Percentiles rank a stretch among this genome's conserved stretches.
Evolutionary conservation across 1,284 basidiomycete species (phyloP).

Genomic region (Limonomyces culmigenus): DNA sequence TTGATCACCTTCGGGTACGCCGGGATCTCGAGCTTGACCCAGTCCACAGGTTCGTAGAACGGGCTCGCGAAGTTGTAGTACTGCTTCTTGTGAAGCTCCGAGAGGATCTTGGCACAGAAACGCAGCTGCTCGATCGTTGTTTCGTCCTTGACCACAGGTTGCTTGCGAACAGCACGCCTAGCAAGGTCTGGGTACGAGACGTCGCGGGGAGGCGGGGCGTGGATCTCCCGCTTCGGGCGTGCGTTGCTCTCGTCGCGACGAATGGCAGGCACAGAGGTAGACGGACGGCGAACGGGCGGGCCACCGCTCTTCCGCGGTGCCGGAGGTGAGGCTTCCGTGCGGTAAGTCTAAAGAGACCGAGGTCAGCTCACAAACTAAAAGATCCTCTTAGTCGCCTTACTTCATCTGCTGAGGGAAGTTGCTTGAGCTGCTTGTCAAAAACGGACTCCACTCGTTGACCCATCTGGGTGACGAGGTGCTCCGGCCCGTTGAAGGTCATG

Average conservation of each 20-base stretch:
- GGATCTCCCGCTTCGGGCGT: constrained; percentile 95
- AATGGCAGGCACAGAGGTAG: constrained; percentile 65
- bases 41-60: constrained; percentile 86
- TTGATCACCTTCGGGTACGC: constrained; percentile 86
- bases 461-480: constrained; percentile 66
- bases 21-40: constrained; percentile 68
- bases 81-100: constrained; percentile 69
- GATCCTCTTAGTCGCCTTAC: constrained; percentile 38
- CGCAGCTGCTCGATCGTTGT: constrained; percentile 75
- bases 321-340: constrained; percentile 31
- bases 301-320: constrained; percentile 10
- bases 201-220: constrained; percentile 88
- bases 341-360: constrained; percentile 10
- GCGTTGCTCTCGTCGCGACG: constrained; percentile 50
- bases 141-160: constrained; percentile 45
- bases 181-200: constrained; percentile 66
- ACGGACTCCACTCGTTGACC: constrained; percentile 71
- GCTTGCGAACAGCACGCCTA: constrained; percentile 46
- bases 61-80: constrained; percentile 61
- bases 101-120: constrained; percentile 64
- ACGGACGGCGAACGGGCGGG: constrained; percentile 29
- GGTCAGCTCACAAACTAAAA: neutral
- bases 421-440: constrained; percentile 81
- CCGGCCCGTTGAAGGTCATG: constrained; percentile 82
- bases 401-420: constrained; percentile 63